phyloP scores from a whole-genome alignment of 2,329 filamentous ascomycete species.

The Aspergillus sp. region DNA sequence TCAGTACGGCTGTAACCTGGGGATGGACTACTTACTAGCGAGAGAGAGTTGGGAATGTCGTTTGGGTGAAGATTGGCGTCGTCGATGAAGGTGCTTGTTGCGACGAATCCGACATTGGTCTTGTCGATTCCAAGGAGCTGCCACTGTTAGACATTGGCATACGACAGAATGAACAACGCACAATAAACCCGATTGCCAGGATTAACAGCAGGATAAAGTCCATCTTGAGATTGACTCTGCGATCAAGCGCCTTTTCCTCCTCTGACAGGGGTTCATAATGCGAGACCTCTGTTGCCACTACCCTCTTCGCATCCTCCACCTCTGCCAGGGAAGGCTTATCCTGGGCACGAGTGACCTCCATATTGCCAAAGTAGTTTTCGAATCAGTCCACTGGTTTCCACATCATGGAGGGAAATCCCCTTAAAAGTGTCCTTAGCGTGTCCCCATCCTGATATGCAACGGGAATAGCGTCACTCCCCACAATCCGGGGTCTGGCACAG shows the following conservation, averaged over 20 bases:
- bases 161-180: not conserved
- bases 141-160: not conserved
- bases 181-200: constrained; percentile 1
- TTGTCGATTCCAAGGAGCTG: constrained; percentile 13
- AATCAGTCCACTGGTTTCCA: too few relatives aligned
- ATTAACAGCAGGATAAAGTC: not conserved
- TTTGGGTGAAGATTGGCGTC: constrained; percentile 10
- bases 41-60: constrained; percentile 11
- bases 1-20: not conserved
- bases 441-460: not conserved
- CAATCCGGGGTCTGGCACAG: not conserved
- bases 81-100: constrained; percentile 12
- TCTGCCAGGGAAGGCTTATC: constrained; percentile 5
- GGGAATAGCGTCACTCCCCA: not conserved
- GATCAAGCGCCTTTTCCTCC: not conserved
- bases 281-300: not conserved
- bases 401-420: too few relatives aligned
- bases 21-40: not conserved
- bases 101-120: constrained; percentile 13
- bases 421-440: not conserved
- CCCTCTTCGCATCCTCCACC: not conserved
- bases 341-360: not conserved
- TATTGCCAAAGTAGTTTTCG: too few relatives aligned
- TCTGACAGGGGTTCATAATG: not conserved
- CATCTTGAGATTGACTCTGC: not conserved